These are phyloP conservation scores for Aspergillus olivimuriae DNA, from an alignment of 495 filamentous ascomycete species.

Conservation along the genomic window DNA sequence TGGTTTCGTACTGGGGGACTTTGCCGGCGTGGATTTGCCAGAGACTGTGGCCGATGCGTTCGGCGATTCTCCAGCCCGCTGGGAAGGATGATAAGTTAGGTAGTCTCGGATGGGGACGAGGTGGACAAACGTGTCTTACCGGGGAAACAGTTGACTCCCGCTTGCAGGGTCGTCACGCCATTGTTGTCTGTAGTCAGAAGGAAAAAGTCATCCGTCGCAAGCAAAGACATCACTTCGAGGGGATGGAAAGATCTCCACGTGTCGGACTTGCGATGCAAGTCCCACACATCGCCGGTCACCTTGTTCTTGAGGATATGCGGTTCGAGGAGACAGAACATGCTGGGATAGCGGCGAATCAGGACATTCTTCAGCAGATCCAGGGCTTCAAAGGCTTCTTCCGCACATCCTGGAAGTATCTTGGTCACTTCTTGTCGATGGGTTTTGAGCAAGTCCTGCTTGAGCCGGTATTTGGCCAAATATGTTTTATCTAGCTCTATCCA, in stretches of 20 bases:
- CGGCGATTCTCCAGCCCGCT: neutral
- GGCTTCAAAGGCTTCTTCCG: neutral
- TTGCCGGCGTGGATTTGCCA: neutral
- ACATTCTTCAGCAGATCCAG: neutral
- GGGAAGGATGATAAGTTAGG: neutral
- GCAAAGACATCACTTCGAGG: neutral
- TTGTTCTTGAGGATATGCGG: neutral
- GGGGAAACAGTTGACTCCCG: neutral
- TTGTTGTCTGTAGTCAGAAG: neutral
- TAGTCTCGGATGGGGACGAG: neutral
- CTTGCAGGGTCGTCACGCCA: neutral
- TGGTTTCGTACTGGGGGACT: neutral
- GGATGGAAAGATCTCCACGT: neutral
- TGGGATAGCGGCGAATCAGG: neutral
- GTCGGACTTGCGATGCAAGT: neutral
- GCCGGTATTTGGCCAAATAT: neutral
- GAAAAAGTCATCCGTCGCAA: neutral
- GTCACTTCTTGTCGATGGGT: neutral
- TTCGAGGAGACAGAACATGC: neutral
- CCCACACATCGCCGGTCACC: neutral
- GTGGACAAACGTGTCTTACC: neutral
- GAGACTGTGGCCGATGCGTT: neutral
- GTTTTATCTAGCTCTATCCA: neutral
- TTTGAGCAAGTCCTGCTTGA: neutral
- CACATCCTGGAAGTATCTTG: neutral